Percentiles rank a stretch among this genome's conserved stretches.
Evolutionary conservation across 805 yeast species (phyloP).

Genomic region (Cyberlindnera xishuangbannaensis): DNA sequence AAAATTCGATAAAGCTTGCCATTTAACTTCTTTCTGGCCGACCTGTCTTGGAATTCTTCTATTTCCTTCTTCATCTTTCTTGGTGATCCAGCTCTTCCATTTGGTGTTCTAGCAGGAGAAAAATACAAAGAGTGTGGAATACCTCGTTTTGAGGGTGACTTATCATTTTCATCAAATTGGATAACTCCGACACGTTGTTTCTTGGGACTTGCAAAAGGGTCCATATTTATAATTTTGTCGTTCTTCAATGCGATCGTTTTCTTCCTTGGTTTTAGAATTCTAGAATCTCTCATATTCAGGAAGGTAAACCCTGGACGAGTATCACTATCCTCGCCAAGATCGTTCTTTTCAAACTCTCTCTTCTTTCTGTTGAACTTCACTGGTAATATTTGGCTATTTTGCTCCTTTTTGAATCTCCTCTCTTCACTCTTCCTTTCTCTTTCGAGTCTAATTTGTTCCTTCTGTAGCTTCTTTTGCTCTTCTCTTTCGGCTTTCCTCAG

Average conservation of each 20-base stretch:
- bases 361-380: no score
- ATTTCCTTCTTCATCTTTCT: constrained; percentile 34
- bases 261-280: constrained; percentile 5
- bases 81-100: constrained; percentile 40
- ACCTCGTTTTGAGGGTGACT: no score
- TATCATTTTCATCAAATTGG: no score
- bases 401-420: no score
- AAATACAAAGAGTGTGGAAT: no score
- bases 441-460: neutral
- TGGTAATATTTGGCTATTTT: no score
- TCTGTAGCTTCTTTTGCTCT: neutral
- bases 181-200: constrained; percentile 25
- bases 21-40: constrained; percentile 46
- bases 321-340: no score
- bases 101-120: constrained; percentile 31
- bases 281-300: constrained; percentile 3
- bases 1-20: constrained; percentile 19
- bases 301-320: constrained; percentile 5
- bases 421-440: constrained; percentile 1
- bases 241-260: constrained; percentile 3
- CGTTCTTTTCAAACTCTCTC: no score
- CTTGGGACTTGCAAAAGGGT: constrained; percentile 26
- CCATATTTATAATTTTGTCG: constrained; percentile 11
- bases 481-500: neutral
- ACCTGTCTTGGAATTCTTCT: constrained; percentile 28